Percentiles rank a stretch among this genome's conserved stretches.
Conservation (phyloP, 306 rosid genomes). For the Amphicarpaea edgeworthii region DNA sequence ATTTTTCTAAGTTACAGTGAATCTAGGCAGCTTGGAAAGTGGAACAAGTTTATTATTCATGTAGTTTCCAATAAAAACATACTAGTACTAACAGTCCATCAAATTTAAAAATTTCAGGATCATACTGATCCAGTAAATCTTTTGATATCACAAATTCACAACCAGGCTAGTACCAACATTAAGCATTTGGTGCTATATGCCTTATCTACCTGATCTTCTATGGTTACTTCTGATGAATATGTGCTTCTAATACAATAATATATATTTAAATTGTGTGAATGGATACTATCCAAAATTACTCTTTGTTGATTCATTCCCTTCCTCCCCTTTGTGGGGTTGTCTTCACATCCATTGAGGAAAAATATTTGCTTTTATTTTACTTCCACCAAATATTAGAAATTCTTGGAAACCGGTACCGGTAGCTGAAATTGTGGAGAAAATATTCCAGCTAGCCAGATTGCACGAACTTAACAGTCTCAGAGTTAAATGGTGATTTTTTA, state of each 20-base stretch:
- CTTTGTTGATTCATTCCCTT: not conserved
- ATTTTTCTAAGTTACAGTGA: too few relatives aligned
- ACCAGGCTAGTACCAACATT: not conserved
- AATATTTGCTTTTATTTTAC: not conserved
- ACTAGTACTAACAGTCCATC: too few relatives aligned
- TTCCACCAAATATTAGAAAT: not conserved
- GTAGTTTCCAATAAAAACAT: too few relatives aligned
- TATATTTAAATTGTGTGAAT: not conserved
- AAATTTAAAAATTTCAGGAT: too few relatives aligned
- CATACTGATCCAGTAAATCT: too few relatives aligned
- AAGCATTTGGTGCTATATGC: not conserved
- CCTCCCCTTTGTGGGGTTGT: not conserved
- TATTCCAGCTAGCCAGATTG: not conserved
- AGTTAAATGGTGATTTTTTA: not conserved
- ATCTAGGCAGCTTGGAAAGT: too few relatives aligned
- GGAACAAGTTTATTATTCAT: too few relatives aligned
- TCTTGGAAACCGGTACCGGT: not conserved
- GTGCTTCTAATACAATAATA: too few relatives aligned
- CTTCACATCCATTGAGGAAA: not conserved
- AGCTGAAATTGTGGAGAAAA: not conserved
- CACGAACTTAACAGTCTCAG: not conserved
- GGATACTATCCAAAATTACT: not conserved
- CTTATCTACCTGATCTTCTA: not conserved
- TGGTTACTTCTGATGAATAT: not conserved
- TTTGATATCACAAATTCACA: too few relatives aligned